A percentile compares a stretch with the other conserved stretches of the same genome.
Conservation (phyloP, 1,139 yeast species). For the Nakaseomyces glabratus region DNA sequence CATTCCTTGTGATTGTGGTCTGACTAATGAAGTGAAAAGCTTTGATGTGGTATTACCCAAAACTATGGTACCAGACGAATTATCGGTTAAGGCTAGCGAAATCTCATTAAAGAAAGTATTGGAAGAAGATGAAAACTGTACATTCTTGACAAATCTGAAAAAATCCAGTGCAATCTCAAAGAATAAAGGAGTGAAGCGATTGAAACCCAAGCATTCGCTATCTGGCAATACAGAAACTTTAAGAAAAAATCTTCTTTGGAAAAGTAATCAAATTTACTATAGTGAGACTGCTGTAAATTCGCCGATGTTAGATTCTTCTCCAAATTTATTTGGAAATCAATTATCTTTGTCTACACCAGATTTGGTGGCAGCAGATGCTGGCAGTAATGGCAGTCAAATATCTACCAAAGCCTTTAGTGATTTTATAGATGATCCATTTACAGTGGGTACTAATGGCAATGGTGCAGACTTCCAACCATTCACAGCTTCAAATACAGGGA, state of each 20-base stretch:
- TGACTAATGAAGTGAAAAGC: slow-evolving; percentile 30
- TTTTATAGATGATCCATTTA: slow-evolving; percentile 5
- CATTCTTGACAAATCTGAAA: slow-evolving; percentile 2
- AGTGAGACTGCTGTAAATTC: slow-evolving; percentile 3
- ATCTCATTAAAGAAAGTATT: neutral
- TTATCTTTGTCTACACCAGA: slow-evolving; percentile 3
- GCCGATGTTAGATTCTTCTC: neutral
- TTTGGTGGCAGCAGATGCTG: neutral
- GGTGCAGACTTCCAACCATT: slow-evolving; percentile 4
- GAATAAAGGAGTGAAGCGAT: neutral
- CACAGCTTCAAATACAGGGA: neutral
- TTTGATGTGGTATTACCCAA: slow-evolving; percentile 29
- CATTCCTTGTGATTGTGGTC: slow-evolving; percentile 32
- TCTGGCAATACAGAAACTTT: slow-evolving; percentile 1
- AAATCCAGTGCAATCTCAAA: slow-evolving; percentile 3
- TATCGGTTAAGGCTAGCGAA: neutral
- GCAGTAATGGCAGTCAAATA: slow-evolving; percentile 3
- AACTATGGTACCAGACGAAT: neutral
- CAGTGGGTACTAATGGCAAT: neutral
- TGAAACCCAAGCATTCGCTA: neutral
- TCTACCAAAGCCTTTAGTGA: neutral
- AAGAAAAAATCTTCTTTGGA: slow-evolving; percentile 1
- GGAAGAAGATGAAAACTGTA: slow-evolving; percentile 6
- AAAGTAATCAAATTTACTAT: slow-evolving; percentile 1
- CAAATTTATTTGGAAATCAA: neutral